Evolutionary conservation across 768 basidiomycete genomes (phyloP), one percentile per base, ranked within the genome.

Genomic region (Suillus decipiens): DNA sequence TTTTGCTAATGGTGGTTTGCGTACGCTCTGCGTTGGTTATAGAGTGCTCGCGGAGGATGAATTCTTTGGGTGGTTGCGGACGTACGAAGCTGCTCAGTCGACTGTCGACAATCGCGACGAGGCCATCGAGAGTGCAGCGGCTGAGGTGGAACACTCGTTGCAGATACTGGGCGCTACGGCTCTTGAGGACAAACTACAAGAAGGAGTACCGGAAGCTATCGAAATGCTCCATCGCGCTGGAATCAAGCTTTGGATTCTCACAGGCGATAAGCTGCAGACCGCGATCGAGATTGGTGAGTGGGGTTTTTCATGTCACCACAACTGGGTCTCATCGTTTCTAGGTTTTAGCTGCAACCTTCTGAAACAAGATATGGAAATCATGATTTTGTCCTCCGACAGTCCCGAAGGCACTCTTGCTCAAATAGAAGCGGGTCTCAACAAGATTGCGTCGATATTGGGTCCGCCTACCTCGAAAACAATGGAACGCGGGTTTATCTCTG

Each of bases 161-260:
- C 73, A 77, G n/a, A 89, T 99, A 48, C 80, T 99, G 12, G 96
- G 96, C 0, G 96, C 96, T 12, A 99, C 96, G 1, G 96, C 96
- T 1, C 77, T 99, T 63, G 96, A 99, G 75, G 96, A 99, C 77
- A 97, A 98, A 79, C 78, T 99, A 64, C 96, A 99, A 71, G 94
- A 92, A 71, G 96, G 96, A 12, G 96, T 99, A 0, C 96, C 96
- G 0, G 96, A 97, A 63, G 91, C 96, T 2, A 99, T 99, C 67
- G 95, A 94, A 68, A 89, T 84, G 61, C 81, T 99, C 19, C 95
- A 97, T 70, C 81, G 84, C 34, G 96, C 96, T 2, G 96, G 96
- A 14, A 97, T 99, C 80, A 99, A 98, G 77, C 75, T 99, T 2
- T 99, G 96, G 96, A 96, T 99, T 74, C 78, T 98, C 56, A 99